Evolutionary conservation across 106 monocot genomes (phyloP).

Genomic region (Xerophyta viscosa): DNA sequence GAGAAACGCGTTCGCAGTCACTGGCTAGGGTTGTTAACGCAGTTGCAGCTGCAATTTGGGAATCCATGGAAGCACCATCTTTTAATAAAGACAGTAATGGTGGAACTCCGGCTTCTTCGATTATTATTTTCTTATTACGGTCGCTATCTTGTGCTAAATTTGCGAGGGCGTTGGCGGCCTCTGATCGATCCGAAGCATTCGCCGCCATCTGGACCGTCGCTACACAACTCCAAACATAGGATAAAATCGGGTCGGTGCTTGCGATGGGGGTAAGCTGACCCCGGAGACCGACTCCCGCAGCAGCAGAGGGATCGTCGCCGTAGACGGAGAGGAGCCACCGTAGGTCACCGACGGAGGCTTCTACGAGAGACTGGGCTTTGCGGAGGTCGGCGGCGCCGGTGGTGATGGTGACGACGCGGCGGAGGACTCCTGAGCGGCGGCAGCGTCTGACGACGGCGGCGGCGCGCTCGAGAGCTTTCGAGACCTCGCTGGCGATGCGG

Average conservation of each 20-base stretch:
- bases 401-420: slow-evolving; percentile 27
- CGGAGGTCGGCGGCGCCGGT: slow-evolving; percentile 32
- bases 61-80: slow-evolving; percentile 23
- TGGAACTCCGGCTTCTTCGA: slow-evolving; percentile 41
- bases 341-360: slow-evolving; percentile 31
- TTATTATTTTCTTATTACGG: slow-evolving; percentile 38
- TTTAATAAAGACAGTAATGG: slow-evolving; percentile 40
- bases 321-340: slow-evolving; percentile 29
- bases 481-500: slow-evolving; percentile 26
- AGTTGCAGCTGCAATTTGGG: slow-evolving; percentile 34
- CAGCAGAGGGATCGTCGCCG: slow-evolving; percentile 6
- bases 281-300: slow-evolving; percentile 30
- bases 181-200: slow-evolving; percentile 21
- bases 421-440: slow-evolving; percentile 20
- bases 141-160: slow-evolving; percentile 44
- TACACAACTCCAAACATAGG: slow-evolving; percentile 52
- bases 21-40: slow-evolving; percentile 30
- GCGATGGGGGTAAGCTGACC: too few species aligned
- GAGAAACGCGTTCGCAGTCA: slow-evolving; percentile 10
- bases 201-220: slow-evolving; percentile 20
- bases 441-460: slow-evolving; percentile 31
- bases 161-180: slow-evolving; percentile 32
- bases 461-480: slow-evolving; percentile 32
- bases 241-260: slow-evolving; percentile 46
- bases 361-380: slow-evolving; percentile 20